These are phyloP conservation scores for Rosa multiflora DNA, from an alignment of 306 rosid genomes.

Conservation along the genomic window DNA sequence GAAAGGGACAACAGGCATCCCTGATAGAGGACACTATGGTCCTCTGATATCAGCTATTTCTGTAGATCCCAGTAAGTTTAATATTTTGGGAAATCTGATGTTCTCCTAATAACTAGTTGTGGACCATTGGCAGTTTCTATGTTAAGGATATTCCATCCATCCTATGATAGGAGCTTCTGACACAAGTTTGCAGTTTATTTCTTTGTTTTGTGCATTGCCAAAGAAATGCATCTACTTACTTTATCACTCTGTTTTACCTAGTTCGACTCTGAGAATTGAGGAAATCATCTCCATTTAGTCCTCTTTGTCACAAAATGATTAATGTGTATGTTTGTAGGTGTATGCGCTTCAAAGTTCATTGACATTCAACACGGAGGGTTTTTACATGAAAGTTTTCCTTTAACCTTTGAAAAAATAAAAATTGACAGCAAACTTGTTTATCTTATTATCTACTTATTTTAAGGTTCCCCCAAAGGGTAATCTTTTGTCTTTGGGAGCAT, in stretches of 20 bases:
- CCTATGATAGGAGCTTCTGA: background rate
- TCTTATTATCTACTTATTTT: too few relatives aligned
- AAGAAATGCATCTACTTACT: background rate
- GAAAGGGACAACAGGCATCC: conserved; percentile 41
- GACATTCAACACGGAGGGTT: background rate
- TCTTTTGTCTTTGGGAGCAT: background rate
- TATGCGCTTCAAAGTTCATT: background rate
- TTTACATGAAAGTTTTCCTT: background rate
- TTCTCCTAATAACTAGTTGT: background rate
- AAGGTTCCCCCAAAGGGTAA: background rate
- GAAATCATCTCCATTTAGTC: background rate
- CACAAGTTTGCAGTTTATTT: background rate
- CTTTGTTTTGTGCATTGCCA: background rate
- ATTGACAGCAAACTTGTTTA: background rate
- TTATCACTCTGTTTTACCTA: background rate
- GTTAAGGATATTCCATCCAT: background rate
- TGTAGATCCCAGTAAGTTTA: conserved; percentile 28
- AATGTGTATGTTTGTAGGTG: background rate
- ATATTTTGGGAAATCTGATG: background rate
- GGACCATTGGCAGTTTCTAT: background rate
- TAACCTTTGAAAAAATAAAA: too few relatives aligned
- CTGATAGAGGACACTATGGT: conserved; percentile 36
- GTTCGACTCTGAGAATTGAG: background rate
- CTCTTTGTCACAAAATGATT: background rate
- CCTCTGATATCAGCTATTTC: conserved; percentile 54